phyloP scores from a whole-genome alignment of 805 yeast species.

The Candida patagonica region DNA sequence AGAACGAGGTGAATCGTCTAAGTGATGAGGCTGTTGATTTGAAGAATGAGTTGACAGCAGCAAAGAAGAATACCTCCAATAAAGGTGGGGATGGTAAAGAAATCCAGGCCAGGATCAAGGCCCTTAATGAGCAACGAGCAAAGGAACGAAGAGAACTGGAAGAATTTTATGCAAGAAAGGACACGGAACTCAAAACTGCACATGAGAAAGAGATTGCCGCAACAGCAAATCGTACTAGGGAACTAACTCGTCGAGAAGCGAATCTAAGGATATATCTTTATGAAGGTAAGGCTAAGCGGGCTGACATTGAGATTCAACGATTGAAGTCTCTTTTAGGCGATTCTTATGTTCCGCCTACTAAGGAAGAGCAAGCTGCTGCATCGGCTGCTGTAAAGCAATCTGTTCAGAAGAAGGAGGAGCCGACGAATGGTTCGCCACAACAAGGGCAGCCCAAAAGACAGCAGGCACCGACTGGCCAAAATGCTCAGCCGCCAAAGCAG shows the following conservation, averaged over 20 bases:
- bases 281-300: conserved; percentile 43
- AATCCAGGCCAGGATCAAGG: conserved; percentile 7
- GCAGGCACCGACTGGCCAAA: neutral
- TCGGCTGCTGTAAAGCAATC: conserved; percentile 7
- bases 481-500: neutral
- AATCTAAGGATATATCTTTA: conserved; percentile 50
- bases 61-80: neutral
- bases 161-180: neutral
- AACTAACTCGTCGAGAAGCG: conserved; percentile 40
- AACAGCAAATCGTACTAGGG: conserved; percentile 11
- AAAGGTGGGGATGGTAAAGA: conserved; percentile 21
- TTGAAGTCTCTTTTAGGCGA: neutral
- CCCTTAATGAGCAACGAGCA: conserved; percentile 16
- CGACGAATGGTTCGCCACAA: neutral
- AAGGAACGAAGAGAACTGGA: conserved; percentile 8
- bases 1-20: conserved; percentile 22
- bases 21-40: conserved; percentile 22
- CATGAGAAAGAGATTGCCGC: conserved; percentile 35
- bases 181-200: conserved; percentile 32
- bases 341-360: neutral
- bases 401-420: neutral
- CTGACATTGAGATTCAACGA: conserved; percentile 32
- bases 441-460: neutral
- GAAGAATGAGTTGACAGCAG: conserved; percentile 9
- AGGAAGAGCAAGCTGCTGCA: neutral